Evolutionary conservation across 2,329 filamentous ascomycete genomes (phyloP), one percentile per base, ranked within the genome.

Genomic region (Ophiobolus disseminans): DNA sequence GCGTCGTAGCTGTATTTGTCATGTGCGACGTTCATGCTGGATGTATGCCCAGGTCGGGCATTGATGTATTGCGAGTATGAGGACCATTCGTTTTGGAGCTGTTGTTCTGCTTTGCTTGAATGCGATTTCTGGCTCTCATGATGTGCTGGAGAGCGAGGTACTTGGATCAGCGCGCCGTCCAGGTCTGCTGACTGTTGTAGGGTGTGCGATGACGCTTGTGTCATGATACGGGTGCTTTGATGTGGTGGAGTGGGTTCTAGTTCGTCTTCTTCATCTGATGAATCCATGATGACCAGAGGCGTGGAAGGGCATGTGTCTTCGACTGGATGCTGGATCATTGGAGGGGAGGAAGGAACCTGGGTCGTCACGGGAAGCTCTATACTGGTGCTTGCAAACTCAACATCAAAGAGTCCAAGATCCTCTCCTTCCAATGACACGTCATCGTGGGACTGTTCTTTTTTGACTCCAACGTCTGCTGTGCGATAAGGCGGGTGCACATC

Each of bases 81-180:
- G 4, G 60, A 46, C 59, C 62, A 68, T 46, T 72, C 66, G 17
- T 47, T 53, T 17, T 68, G 68, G 13, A 70, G 59, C 36, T 70
- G 68, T 14, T 65, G 57, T 36, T 72, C 68, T 31, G 68, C 69
- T 57, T 59, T 65, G 45, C 60, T 70, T 5, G 66, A 67, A 21
- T 68, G 58, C 0, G 69, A 71, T 9, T 58, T 47, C 42, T 65
- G 63, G 6, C 60, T 58, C 17, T 63, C 66, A 25, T 39, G 50
- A 4, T 60, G 57, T 3, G 44, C 40, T 3, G 62, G 62, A 1
- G 66, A 69, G 16, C 57, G 49, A 2, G 62, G 57, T 2, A 65
- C 58, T 43, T 65, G 62, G 10, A 69, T 53, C 10, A 57, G 40
- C 16, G 57, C 42, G 14, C 47, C 45, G 32, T 67, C 51, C 2